Percentiles rank a stretch among this genome's conserved stretches.
phyloP scores from a whole-genome alignment of 139 green algal genomes.

The Chlamydomonas sphaeroides region DNA sequence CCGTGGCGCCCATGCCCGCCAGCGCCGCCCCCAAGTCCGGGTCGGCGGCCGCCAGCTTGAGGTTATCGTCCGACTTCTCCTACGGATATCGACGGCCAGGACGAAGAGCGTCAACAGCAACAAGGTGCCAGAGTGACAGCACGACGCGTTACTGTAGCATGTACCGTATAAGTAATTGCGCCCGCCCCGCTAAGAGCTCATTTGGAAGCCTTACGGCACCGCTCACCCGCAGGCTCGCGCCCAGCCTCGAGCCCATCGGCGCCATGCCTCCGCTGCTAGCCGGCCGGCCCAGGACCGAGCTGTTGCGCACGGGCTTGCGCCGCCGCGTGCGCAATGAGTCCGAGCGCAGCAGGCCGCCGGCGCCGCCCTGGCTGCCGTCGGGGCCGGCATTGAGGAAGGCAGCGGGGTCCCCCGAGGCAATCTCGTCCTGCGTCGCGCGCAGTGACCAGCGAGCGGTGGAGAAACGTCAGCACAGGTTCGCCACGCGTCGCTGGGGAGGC shows the following conservation, averaged over 20 bases:
- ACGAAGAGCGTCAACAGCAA: neutral
- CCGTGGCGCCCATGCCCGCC: neutral
- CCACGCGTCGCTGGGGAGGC: too few relatives aligned
- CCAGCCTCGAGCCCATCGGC: neutral
- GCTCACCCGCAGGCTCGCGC: conserved; percentile 11
- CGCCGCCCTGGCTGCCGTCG: neutral
- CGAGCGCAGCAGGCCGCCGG: conserved; percentile 12
- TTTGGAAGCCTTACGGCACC: too few relatives aligned
- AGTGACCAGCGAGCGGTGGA: too few relatives aligned
- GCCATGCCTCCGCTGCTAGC: conserved; percentile 26
- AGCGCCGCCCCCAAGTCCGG: conserved; percentile 1
- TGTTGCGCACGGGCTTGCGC: conserved; percentile 35
- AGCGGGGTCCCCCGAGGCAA: conserved; percentile 9
- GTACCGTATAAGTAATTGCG: too few relatives aligned
- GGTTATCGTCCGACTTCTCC: conserved; percentile 43
- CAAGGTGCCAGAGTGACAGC: too few relatives aligned
- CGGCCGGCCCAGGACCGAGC: conserved; percentile 17
- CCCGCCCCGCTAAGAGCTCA: too few relatives aligned
- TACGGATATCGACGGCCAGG: neutral
- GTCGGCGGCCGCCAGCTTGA: conserved; percentile 8
- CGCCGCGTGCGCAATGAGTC: conserved; percentile 18
- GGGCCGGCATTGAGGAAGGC: conserved; percentile 10
- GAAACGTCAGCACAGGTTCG: too few relatives aligned
- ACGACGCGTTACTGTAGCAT: too few relatives aligned
- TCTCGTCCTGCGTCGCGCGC: conserved; percentile 17